Evolutionary conservation across 2,329 filamentous ascomycete species (phyloP), one percentile per base, ranked within the genome.

Genomic region (Fusarium verrucosum): DNA sequence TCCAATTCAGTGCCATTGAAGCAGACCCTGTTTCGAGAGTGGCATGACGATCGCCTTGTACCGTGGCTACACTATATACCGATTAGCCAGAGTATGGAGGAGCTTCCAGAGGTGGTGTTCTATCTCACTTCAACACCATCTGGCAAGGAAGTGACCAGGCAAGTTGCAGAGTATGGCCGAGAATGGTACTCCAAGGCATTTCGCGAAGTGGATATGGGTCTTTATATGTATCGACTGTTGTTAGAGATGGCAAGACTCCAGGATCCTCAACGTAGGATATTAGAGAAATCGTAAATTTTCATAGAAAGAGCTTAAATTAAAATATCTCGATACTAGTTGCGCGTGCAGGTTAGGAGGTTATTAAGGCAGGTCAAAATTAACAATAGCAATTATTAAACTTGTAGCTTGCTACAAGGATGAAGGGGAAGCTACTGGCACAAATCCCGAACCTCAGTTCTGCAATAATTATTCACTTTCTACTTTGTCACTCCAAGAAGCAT

Each of bases 51-150:
- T 26, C 75, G 83, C 1, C 76, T 87, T 2, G 52, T 80, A 14
- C 82, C 84, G 1, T 87, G 85, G 85, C 73, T 83, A 6, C 84
- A 87, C 60, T 86, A 85, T 52, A 68, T 86, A 0, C 85, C 85
- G 1, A 75, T 87, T 3, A 84, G 80, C 46, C 72, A 80, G 62
- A 72, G 78, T 10, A 74, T 84, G 71, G 77, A 79, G 4, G 84
- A 87, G 70, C 68, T 87, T 4, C 81, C 83, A 0, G 85, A 86
- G 67, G 64, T 85, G 30, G 75, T 86, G 2, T 63, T 70, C 1
- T 85, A 79, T 58, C 74, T 87, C 10, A 78, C 79, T 5, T 74
- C 76, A 2, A 80, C 79, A 0, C 73, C 74, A 8, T 72, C 78
- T 7, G 88, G 87, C 0, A 79, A 81, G 66, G 58, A 65, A 26